Conservation (phyloP, 2,329 filamentous ascomycete genomes). For the Aspergillus ustus region DNA sequence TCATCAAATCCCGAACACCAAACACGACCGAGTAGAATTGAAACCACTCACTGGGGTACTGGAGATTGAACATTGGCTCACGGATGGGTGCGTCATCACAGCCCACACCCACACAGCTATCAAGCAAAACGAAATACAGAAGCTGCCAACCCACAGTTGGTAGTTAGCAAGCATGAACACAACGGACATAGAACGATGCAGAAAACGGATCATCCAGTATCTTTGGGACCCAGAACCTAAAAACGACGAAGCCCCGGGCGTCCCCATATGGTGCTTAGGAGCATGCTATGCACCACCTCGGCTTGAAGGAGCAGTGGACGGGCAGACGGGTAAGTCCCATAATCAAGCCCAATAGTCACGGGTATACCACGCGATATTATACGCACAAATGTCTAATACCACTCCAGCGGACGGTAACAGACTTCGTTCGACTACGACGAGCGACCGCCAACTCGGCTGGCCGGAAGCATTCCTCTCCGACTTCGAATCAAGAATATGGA, state of each 20-base stretch:
- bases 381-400: not conserved
- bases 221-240: constrained; percentile 89
- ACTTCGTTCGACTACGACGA: constrained; percentile 12
- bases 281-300: constrained; percentile 55
- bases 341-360: not conserved
- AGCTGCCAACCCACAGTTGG: not conserved
- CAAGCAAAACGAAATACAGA: not conserved
- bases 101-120: too few relatives aligned
- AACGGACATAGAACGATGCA: constrained; percentile 76
- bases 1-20: not conserved
- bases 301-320: too few relatives aligned
- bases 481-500: constrained; percentile 91
- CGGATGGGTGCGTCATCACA: not conserved
- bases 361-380: not conserved
- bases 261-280: constrained; percentile 84
- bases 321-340: constrained; percentile 5
- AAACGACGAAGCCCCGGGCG: constrained; percentile 71
- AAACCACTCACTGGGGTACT: not conserved
- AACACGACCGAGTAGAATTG: not conserved
- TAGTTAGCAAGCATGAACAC: constrained; percentile 57
- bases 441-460: constrained; percentile 63
- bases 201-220: constrained; percentile 83
- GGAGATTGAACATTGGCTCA: not conserved
- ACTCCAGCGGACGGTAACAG: not conserved
- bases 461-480: constrained; percentile 84